phyloP scores from a whole-genome alignment of 2,329 filamentous ascomycete species.

The Camptophora hylomeconis region DNA sequence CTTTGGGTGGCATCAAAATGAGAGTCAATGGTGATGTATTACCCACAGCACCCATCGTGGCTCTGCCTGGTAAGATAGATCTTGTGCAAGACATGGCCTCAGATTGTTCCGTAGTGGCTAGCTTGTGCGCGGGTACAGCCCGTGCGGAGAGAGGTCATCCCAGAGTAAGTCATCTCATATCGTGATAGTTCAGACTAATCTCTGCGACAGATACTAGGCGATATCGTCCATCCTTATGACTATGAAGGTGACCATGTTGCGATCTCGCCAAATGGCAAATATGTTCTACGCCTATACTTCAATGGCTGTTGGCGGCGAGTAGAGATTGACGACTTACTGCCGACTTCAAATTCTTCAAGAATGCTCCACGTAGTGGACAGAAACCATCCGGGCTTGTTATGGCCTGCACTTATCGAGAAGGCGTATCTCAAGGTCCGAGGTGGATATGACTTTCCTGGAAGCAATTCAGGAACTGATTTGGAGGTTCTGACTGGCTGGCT shows the following conservation, averaged over 20 bases:
- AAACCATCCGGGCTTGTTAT: constrained; percentile 66
- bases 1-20: constrained; percentile 34
- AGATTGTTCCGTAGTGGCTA: constrained; percentile 94
- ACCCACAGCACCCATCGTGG: constrained; percentile 40
- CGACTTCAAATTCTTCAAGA: constrained; percentile 59
- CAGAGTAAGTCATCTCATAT: constrained; percentile 38
- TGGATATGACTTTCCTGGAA: constrained; percentile 94
- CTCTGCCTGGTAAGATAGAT: constrained; percentile 46
- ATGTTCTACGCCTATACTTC: constrained; percentile 85
- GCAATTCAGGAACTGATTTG: constrained; percentile 89
- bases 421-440: constrained; percentile 91
- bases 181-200: constrained; percentile 4
- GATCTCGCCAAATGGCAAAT: constrained; percentile 70
- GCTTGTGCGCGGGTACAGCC: constrained; percentile 69
- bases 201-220: constrained; percentile 48
- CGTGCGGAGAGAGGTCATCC: constrained; percentile 55
- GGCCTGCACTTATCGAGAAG: constrained; percentile 90
- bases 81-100: constrained; percentile 91
- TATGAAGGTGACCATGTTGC: constrained; percentile 41
- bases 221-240: constrained; percentile 66
- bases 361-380: constrained; percentile 80
- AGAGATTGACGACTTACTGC: constrained; percentile 76
- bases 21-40: constrained; percentile 6
- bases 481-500: constrained; percentile 94
- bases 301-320: constrained; percentile 87